Conservation (phyloP, 345 rosid genomes). For the Populus davidiana region DNA sequence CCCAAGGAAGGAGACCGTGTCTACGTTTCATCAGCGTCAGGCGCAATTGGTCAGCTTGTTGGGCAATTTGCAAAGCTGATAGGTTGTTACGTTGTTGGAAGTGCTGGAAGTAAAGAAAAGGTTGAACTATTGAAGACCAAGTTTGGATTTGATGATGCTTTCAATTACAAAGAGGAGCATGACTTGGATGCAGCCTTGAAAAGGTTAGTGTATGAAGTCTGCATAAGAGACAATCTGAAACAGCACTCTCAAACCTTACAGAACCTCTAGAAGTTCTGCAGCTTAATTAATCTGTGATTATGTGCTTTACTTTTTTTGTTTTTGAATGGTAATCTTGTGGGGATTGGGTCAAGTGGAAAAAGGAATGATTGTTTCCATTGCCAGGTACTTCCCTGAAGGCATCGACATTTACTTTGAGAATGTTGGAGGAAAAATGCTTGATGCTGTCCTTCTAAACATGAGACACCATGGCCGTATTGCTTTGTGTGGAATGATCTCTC, state of each 20-base stretch:
- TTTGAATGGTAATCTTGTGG: too few species aligned
- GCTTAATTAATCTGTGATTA: too few species aligned
- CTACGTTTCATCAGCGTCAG: slow-evolving; percentile 51
- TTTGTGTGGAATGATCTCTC: slow-evolving; percentile 58
- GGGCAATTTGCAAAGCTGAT: slow-evolving; percentile 48
- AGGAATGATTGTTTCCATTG: background rate
- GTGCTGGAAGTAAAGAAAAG: slow-evolving; percentile 51
- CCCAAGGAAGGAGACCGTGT: slow-evolving; percentile 47
- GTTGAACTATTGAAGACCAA: slow-evolving; percentile 57
- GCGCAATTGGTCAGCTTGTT: slow-evolving; percentile 57
- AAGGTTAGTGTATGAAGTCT: slow-evolving; percentile 26
- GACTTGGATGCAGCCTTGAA: slow-evolving; percentile 42
- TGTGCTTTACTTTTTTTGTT: too few species aligned
- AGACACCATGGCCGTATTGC: slow-evolving; percentile 38
- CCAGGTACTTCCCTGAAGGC: slow-evolving; percentile 56
- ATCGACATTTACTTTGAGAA: slow-evolving; percentile 57
- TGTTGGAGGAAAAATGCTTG: slow-evolving; percentile 56
- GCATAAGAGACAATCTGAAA: too few species aligned
- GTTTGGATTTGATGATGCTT: slow-evolving; percentile 58
- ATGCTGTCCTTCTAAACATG: slow-evolving; percentile 51
- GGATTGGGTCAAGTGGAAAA: too few species aligned
- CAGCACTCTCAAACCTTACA: too few species aligned
- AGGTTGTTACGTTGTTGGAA: slow-evolving; percentile 58
- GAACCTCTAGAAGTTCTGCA: too few species aligned
- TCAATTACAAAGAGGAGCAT: slow-evolving; percentile 52